Base-by-base conservation (phyloP, 306 rosid genomes). In the Fagus sylvatica region DNA sequence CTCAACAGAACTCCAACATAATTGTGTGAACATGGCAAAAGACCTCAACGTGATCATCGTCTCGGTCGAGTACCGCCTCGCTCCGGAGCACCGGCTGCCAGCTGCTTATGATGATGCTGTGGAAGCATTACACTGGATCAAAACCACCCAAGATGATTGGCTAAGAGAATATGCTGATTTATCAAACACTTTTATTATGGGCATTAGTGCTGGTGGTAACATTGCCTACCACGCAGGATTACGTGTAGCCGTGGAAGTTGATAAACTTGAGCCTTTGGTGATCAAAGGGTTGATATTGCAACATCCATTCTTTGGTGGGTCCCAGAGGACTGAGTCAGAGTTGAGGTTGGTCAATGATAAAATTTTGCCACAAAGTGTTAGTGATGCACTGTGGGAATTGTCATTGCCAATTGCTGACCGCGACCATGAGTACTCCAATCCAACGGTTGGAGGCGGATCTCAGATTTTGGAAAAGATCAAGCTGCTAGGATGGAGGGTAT, bases 261-360 rank as follows among this genome's bases (percentile, higher is more conserved):
- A 34, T 28, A 1, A 53, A 15, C 64, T 67, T 17, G 10, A 7
- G 9, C 86, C 72, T 6, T 2, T 66, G 5, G 74, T 40, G 49
- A 86, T 88, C 76, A n/a, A 19, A 79, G 95, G 88, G 84, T 72
- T 90, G 11, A 76, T 90, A 75, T 62, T 90, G 75, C 49, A 75
- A 12, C 95, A 88, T 34, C 90, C 90, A 0, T 79, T n/a, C 68
- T 90, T 88, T 22, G 74, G 92, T 60, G 95, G 92, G 57, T 49
- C 56, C 49, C 59, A 6, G 3, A 83, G 87, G 80, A 84, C 81
- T 0, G 64, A 13, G 4, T 90, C 89, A 0, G 92, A 88, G 54
- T 0, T 79, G 55, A 83, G 79, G 28, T 22, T 22, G n/a, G 86
- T 5, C 6, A 56, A 80, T 7, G 85, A 85, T 6, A 55, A 78